Evolutionary conservation across 2,329 filamentous ascomycete genomes (phyloP), one percentile per base, ranked within the genome.

Genomic region (Colletotrichum costaricense): DNA sequence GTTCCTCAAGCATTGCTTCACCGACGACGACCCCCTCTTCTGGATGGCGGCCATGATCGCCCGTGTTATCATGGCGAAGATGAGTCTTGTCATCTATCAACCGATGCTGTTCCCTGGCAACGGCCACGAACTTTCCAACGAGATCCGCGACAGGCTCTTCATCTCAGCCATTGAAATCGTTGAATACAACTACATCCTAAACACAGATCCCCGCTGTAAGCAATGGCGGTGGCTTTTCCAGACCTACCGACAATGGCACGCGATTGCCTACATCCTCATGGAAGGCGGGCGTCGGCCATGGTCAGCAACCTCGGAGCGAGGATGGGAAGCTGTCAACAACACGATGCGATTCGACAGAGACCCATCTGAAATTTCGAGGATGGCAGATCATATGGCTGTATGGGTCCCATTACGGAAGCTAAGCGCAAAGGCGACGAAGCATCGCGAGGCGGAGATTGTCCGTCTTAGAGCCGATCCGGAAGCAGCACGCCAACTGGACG

Each of bases 11-110:
- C 84, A 91, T 69, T 75, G 69, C 9, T 56, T 68, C 3, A 87
- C 87, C 64, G 85, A 86, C 78, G 80, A 83, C 22, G 81, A 89
- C 58, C 86, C 88, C 0, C 82, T 94, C 1, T 91, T 91, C 75
- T 94, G 92, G 91, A 89, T 93, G 30, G 89, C 89, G 8, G 91
- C 90, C 4, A 93, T 93, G 33, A 86, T 94, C 28, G 88, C 90
- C 3, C 89, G 93, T 11, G 86, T 96, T 38, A 91, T 95, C 74
- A 89, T 95, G 83, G 91, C 92, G 65, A 96, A 95, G 82, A 91
- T 95, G 85, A 94, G 92, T 84, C 86, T 97, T 46, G 88, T 95
- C 73, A 88, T 94, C 2, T 93, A 96, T 78, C 92, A 96, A 76
- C 93, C 93, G 0, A 88, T 93, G 77, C 90, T 93, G 38, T 89